Percentiles rank a stretch among this genome's conserved stretches.
Evolutionary conservation across 345 rosid genomes (phyloP).

Genomic region (Populus ilicifolia): DNA sequence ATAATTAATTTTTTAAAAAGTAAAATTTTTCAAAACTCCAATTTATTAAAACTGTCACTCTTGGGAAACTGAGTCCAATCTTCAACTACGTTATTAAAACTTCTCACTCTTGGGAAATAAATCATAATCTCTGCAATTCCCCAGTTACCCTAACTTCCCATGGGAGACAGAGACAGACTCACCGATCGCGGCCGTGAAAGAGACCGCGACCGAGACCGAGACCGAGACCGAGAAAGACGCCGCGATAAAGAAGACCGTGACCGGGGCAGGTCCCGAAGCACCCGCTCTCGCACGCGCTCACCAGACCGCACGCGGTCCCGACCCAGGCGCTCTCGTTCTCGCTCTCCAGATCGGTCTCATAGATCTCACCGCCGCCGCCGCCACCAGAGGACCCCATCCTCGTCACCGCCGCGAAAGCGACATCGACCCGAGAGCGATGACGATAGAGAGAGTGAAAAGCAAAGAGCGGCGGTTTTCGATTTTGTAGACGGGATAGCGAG

Average conservation of each 20-base stretch:
- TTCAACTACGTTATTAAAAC: neutral
- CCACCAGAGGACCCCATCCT: slow-evolving; percentile 58
- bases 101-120: neutral
- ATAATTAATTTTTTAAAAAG: no score
- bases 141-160: neutral
- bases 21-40: no score
- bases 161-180: slow-evolving; percentile 13
- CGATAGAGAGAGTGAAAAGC: slow-evolving; percentile 35
- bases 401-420: slow-evolving; percentile 52
- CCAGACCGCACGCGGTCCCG: slow-evolving; percentile 50
- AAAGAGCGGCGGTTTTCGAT: slow-evolving; percentile 44
- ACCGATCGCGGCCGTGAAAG: slow-evolving; percentile 38
- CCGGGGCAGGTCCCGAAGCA: slow-evolving; percentile 52
- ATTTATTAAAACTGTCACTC: no score
- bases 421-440: slow-evolving; percentile 45
- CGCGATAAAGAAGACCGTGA: slow-evolving; percentile 35
- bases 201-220: slow-evolving; percentile 35
- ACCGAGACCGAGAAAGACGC: slow-evolving; percentile 33
- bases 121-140: neutral
- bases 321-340: slow-evolving; percentile 50
- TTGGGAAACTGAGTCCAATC: neutral
- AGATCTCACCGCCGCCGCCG: slow-evolving; percentile 47
- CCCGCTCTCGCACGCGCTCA: slow-evolving; percentile 54
- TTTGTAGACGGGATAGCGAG: slow-evolving; percentile 56
- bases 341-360: slow-evolving; percentile 47